Percentiles rank a stretch among this genome's conserved stretches.
Evolutionary conservation across 345 rosid species (phyloP).

Genomic region (Ailanthus altissimus): DNA sequence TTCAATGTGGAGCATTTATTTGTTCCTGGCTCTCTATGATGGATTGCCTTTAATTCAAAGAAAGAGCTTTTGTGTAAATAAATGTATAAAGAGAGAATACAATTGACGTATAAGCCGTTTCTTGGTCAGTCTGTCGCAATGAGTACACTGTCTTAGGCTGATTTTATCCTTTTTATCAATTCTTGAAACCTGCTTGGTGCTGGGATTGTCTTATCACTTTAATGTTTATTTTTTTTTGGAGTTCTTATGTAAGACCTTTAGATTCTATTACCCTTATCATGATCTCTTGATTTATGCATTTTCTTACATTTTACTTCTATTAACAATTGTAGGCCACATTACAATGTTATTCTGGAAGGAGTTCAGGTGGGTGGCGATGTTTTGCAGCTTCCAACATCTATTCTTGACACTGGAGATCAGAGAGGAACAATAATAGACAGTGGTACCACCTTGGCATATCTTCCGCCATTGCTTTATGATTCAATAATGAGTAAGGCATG

Average conservation of each 20-base stretch:
- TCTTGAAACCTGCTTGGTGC: background rate
- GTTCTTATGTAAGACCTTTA: background rate
- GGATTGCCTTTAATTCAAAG: background rate
- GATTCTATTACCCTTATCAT: no score
- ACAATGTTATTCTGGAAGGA: slow-evolving; percentile 68
- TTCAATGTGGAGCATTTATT: background rate
- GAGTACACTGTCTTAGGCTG: background rate
- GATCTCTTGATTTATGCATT: slow-evolving; percentile 19
- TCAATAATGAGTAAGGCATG: slow-evolving; percentile 53
- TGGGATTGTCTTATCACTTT: background rate
- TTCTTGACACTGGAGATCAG: slow-evolving; percentile 41
- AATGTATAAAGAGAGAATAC: background rate
- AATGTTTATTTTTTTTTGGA: slow-evolving; percentile 1
- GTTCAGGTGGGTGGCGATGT: slow-evolving; percentile 64
- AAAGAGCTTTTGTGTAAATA: background rate
- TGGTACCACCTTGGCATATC: slow-evolving; percentile 93
- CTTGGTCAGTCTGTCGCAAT: background rate
- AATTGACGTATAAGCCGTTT: background rate
- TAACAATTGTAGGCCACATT: slow-evolving; percentile 68
- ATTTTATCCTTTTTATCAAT: background rate
- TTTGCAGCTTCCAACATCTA: slow-evolving; percentile 57
- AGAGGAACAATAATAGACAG: slow-evolving; percentile 83
- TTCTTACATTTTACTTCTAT: slow-evolving; percentile 24
- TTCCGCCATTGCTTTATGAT: slow-evolving; percentile 57
- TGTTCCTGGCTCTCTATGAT: background rate